Conservation (phyloP, 2,329 filamentous ascomycete genomes). For the Teratosphaeria gauchensis region DNA sequence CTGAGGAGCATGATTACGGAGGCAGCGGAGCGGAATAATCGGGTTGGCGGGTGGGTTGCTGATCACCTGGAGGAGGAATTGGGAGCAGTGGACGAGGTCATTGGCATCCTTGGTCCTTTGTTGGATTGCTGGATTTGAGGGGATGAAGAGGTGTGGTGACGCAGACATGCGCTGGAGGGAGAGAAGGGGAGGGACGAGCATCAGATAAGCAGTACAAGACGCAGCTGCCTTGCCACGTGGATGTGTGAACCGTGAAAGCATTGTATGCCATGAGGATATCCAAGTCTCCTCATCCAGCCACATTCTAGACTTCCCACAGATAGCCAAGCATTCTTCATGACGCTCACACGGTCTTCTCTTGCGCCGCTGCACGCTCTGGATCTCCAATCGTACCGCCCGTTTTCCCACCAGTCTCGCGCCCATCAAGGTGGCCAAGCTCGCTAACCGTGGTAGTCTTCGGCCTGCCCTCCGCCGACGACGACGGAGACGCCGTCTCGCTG, state of each 20-base stretch:
- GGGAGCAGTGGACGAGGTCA: constrained; percentile 11
- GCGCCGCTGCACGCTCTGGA: background rate
- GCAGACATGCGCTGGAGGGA: background rate
- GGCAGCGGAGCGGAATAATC: constrained; percentile 12
- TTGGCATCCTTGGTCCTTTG: constrained; percentile 10
- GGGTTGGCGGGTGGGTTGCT: constrained; percentile 22
- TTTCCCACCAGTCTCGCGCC: background rate
- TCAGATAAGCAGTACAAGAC: background rate
- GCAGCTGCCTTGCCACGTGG: background rate
- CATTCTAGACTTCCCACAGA: background rate
- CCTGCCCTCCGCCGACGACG: background rate
- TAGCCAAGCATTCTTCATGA: background rate
- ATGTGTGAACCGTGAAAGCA: background rate
- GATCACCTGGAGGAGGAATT: constrained; percentile 22
- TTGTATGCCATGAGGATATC: background rate
- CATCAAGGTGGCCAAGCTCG: constrained; percentile 2
- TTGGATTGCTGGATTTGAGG: constrained; percentile 19
- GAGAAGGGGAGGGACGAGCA: background rate
- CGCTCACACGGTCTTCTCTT: background rate
- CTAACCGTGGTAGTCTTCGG: constrained; percentile 3
- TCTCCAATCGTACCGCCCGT: background rate
- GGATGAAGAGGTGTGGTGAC: background rate
- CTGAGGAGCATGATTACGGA: constrained; percentile 12
- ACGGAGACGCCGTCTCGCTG: background rate
- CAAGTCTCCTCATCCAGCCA: background rate